These are phyloP conservation scores for Rhododendron ovatum DNA, from an alignment of 148 eudicot species.

Conservation along the genomic window DNA sequence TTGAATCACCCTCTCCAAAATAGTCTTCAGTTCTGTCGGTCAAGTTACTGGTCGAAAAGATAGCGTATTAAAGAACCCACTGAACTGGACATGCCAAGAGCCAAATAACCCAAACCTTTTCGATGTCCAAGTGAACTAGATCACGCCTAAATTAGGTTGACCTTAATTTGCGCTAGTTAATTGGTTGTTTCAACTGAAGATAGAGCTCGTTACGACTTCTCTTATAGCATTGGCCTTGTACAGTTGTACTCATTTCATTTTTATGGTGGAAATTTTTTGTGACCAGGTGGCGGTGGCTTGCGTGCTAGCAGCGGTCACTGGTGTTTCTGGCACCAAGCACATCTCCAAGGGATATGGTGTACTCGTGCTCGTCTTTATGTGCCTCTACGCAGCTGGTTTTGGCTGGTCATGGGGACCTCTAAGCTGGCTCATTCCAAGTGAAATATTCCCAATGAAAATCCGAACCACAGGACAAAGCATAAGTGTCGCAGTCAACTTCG, in stretches of 20 bases:
- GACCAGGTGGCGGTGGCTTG: constrained; percentile 39
- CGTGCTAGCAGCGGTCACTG: constrained; percentile 31
- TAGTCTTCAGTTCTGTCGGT: too few species aligned
- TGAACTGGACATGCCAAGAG: neutral
- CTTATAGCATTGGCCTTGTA: neutral
- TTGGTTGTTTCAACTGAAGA: neutral
- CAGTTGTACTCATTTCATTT: neutral
- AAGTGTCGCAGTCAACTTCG: constrained; percentile 42
- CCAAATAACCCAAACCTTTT: neutral
- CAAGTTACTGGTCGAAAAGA: too few species aligned
- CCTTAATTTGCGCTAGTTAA: neutral
- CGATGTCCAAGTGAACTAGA: neutral
- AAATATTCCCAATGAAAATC: constrained; percentile 52
- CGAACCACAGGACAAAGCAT: constrained; percentile 51
- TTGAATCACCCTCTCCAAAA: too few species aligned
- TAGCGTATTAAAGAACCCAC: too few species aligned
- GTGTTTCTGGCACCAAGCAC: constrained; percentile 38
- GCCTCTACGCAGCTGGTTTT: constrained; percentile 55
- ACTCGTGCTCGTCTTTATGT: constrained; percentile 46
- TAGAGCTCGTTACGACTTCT: neutral
- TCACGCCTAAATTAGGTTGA: neutral
- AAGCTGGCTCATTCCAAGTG: constrained; percentile 54
- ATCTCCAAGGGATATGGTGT: constrained; percentile 29
- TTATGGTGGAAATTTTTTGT: neutral
- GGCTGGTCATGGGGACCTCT: constrained; percentile 77